Percentiles rank a stretch among this genome's conserved stretches.
Evolutionary conservation across 768 basidiomycete genomes (phyloP).

Genomic region (Strobilomyces dryophilus): DNA sequence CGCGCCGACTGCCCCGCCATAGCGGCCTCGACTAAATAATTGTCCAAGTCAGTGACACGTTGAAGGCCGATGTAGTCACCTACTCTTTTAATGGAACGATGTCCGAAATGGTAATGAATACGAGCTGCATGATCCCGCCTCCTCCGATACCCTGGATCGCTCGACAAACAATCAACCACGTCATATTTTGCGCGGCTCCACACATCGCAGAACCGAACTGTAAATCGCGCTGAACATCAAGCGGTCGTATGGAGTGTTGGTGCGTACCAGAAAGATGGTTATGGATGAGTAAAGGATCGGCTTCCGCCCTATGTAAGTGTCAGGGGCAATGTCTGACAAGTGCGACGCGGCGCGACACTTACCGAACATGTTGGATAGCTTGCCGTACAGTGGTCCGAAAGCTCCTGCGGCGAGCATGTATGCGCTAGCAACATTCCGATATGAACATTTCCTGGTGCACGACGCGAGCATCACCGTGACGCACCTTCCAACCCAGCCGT

Average conservation of each 20-base stretch:
- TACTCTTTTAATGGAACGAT: constrained; percentile 79
- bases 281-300: constrained; percentile 67
- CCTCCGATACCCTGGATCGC: constrained; percentile 84
- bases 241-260: neutral
- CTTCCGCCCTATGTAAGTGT: constrained; percentile 50
- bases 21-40: constrained; percentile 64
- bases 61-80: constrained; percentile 15
- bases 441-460: too few species aligned
- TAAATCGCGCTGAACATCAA: neutral
- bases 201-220: constrained; percentile 78
- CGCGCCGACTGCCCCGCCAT: constrained; percentile 66
- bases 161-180: constrained; percentile 71
- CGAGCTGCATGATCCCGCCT: constrained; percentile 73
- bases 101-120: constrained; percentile 76
- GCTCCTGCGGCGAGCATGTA: constrained; percentile 70
- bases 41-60: constrained; percentile 14
- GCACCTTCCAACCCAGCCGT: constrained; percentile 73
- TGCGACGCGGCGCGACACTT: neutral
- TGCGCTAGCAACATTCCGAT: constrained; percentile 53
- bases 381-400: constrained; percentile 72
- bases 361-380: constrained; percentile 61
- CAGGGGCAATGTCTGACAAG: too few species aligned
- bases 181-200: constrained; percentile 75
- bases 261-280: constrained; percentile 55
- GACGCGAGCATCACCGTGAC: constrained; percentile 14